These are phyloP conservation scores for Neurospora crassa DNA, from an alignment of 2,329 filamentous ascomycete genomes.

Conservation along the genomic window DNA sequence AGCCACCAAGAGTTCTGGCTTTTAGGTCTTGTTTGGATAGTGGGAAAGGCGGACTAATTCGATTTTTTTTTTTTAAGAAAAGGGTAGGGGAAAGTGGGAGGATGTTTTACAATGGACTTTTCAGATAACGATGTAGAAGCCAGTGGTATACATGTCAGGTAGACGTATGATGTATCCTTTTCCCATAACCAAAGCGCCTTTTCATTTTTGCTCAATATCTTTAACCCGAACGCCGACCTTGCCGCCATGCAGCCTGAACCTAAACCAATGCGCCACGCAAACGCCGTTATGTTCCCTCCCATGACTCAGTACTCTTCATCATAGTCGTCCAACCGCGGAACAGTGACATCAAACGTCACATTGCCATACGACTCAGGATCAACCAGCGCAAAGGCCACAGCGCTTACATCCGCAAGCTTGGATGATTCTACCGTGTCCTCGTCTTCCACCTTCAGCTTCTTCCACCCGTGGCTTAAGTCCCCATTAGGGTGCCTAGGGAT, in stretches of 20 bases:
- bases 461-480: constrained; percentile 42
- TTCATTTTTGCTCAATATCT: background rate
- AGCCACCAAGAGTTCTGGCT: background rate
- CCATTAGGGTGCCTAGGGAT: constrained; percentile 30
- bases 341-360: constrained; percentile 29
- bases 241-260: background rate
- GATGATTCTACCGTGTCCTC: constrained; percentile 31
- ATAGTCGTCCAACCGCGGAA: constrained; percentile 29
- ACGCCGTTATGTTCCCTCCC: background rate
- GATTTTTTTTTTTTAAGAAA: background rate
- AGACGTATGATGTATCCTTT: background rate
- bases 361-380: constrained; percentile 29
- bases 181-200: background rate
- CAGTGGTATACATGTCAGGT: background rate
- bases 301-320: constrained; percentile 17
- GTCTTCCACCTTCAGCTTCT: constrained; percentile 29
- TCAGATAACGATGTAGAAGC: background rate
- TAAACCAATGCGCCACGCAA: background rate
- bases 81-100: background rate
- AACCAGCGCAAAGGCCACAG: constrained; percentile 40
- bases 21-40: background rate
- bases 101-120: background rate
- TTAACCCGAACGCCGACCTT: background rate
- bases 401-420: constrained; percentile 36
- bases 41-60: background rate